A percentile compares a stretch with the other conserved stretches of the same genome.
Conservation (phyloP, 176 grass and related monocot genomes). For the Ananas comosus region DNA sequence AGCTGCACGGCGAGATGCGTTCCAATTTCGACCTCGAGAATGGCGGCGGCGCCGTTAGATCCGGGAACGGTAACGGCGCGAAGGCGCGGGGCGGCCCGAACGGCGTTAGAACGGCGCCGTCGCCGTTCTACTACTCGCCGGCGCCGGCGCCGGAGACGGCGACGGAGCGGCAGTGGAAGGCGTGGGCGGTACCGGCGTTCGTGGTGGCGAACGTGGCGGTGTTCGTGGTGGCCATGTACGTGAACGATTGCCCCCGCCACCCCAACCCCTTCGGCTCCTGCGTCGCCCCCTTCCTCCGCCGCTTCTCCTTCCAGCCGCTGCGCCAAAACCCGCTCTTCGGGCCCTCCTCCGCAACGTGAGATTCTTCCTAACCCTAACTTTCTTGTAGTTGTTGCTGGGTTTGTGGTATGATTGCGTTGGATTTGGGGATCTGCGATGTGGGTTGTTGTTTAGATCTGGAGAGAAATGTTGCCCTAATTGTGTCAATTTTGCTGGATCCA, state of each 20-base stretch:
- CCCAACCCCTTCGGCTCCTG: conserved; percentile 28
- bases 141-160: conserved; percentile 11
- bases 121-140: conserved; percentile 17
- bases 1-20: conserved; percentile 4
- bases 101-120: background rate
- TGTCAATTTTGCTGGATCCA: background rate
- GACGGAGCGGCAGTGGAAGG: conserved; percentile 60
- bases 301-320: conserved; percentile 80
- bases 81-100: background rate
- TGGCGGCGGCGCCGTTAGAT: conserved; percentile 16
- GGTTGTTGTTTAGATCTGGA: conserved; percentile 1
- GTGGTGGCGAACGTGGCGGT: conserved; percentile 58
- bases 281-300: conserved; percentile 61
- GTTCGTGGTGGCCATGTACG: conserved; percentile 77
- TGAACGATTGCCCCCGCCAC: conserved; percentile 84
- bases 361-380: background rate
- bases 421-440: background rate
- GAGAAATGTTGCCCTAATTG: background rate
- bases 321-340: conserved; percentile 82
- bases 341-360: conserved; percentile 77
- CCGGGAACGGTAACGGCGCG: background rate
- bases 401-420: background rate
- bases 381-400: background rate
- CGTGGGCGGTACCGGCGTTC: conserved; percentile 64
- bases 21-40: conserved; percentile 51